These are phyloP conservation scores for Colletotrichum higginsianum DNA, from an alignment of 2,329 filamentous ascomycete species.

Conservation along the genomic window DNA sequence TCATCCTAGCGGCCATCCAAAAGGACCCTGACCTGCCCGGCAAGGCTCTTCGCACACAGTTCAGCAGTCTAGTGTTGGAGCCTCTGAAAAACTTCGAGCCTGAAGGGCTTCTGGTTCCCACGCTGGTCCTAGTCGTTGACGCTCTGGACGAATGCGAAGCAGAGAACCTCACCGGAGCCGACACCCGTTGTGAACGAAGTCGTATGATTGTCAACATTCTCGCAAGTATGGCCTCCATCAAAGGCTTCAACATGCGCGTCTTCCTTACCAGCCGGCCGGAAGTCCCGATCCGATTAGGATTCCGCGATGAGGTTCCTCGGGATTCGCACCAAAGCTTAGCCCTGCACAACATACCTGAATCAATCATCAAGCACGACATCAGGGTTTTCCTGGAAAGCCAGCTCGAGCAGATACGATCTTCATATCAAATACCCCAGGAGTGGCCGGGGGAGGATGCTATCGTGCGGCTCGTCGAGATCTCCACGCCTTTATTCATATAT, in stretches of 20 bases:
- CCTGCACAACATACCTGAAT: background rate
- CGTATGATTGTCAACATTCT: conserved; percentile 48
- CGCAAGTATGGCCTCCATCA: conserved; percentile 41
- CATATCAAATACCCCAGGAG: background rate
- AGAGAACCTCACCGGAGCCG: conserved; percentile 47
- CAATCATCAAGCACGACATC: background rate
- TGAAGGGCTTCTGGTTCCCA: background rate
- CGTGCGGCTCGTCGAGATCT: background rate
- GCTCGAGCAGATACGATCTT: background rate
- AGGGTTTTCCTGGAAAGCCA: background rate
- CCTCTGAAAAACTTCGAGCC: conserved; percentile 47
- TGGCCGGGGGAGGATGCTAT: background rate
- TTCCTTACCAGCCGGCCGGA: conserved; percentile 60
- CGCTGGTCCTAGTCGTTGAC: conserved; percentile 51
- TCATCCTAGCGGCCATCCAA: conserved; percentile 43
- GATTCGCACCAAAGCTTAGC: background rate
- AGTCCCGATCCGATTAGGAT: conserved; percentile 52
- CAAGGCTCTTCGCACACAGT: conserved; percentile 55
- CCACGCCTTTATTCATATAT: background rate
- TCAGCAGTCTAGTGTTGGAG: conserved; percentile 55
- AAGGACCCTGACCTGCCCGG: conserved; percentile 48
- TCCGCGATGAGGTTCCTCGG: conserved; percentile 40
- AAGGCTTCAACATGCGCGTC: conserved; percentile 46
- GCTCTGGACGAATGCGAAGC: conserved; percentile 47
- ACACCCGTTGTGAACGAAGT: too few species aligned